Evolutionary conservation across 768 basidiomycete genomes (phyloP), one percentile per base, ranked within the genome.

Genomic region (Royoungia palumana): DNA sequence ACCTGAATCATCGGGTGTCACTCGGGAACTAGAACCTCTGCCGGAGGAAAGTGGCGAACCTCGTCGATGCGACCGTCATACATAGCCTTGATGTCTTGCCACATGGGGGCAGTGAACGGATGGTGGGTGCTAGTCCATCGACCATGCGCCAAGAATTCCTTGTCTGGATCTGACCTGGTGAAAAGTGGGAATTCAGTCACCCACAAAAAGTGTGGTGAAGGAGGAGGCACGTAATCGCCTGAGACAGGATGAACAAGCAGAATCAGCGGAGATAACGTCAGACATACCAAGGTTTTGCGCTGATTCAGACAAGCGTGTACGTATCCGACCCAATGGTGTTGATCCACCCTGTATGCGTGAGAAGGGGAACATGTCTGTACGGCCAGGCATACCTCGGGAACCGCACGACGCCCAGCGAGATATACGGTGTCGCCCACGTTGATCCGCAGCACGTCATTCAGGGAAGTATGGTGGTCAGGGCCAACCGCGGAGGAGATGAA

Each of bases 81-180:
- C 70, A 97, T 74, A 32, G 80, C 78, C 39, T 82, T 75, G 21
- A 95, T 75, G 66, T 97, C 94, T 66, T 95, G 80, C 76, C 76
- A 87, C 83, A 94, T 89, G 19, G 94, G 94, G 9, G 94, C 94
- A 12, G 94, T 97, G 69, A 97, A 97, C 3, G 94, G 94, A 68
- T 97, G 94, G 61, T 97, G 94, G 4, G 90, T 84, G 54, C 88
- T 89, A 55, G 89, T 87, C 89, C 91, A 95, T 60, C 93, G 77
- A 25, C 94, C 94, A 48, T 82, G 78, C 4, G 92, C 88, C 25
- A 93, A 70, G 62, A 85, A 81, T 32, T 89, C 83, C 70, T 96
- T 96, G 72, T 96, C 94, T 47, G 77, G 75, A 65, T 96, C 94
- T 32, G 85, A 82, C 25, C 76, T 82, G 14, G 94, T 83, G 72